These are phyloP conservation scores for Flaveria brownii DNA, from an alignment of 129 eudicot species.

Conservation along the genomic window DNA sequence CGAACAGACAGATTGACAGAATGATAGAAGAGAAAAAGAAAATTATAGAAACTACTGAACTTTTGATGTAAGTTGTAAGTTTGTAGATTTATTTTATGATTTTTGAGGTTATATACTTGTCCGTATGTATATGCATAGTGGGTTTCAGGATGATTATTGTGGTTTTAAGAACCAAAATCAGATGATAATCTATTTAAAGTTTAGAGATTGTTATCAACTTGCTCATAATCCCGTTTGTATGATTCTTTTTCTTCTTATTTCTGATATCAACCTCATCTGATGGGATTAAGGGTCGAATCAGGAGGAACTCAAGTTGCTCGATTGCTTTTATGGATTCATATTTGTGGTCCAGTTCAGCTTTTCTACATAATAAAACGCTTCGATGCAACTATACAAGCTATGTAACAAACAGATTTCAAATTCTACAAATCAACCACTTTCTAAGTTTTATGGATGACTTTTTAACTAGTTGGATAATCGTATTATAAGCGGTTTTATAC, in stretches of 20 bases:
- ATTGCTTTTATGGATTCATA: not conserved
- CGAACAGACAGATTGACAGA: conserved; percentile 30
- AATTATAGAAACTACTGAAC: conserved; percentile 37
- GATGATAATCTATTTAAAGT: not conserved
- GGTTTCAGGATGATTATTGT: not conserved
- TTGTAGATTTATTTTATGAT: not conserved
- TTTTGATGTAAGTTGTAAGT: conserved; percentile 24
- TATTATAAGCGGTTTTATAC: too few relatives aligned
- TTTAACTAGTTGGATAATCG: too few relatives aligned
- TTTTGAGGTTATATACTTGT: conserved; percentile 18
- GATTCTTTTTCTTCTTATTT: not conserved
- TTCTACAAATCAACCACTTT: too few relatives aligned
- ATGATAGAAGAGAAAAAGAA: conserved; percentile 45
- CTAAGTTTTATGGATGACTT: too few relatives aligned
- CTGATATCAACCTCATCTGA: not conserved
- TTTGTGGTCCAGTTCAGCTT: not conserved
- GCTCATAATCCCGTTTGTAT: too few relatives aligned
- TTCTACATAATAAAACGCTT: too few relatives aligned
- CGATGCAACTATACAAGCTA: too few relatives aligned
- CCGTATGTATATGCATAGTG: not conserved
- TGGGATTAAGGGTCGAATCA: conserved; percentile 1
- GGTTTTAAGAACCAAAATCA: not conserved
- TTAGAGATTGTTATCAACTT: not conserved
- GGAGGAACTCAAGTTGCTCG: not conserved
- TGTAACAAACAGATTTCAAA: too few relatives aligned